A percentile compares a stretch with the other conserved stretches of the same genome.
Evolutionary conservation across 2,329 filamentous ascomycete species (phyloP).

Genomic region (Lasiodiplodia theobromae): DNA sequence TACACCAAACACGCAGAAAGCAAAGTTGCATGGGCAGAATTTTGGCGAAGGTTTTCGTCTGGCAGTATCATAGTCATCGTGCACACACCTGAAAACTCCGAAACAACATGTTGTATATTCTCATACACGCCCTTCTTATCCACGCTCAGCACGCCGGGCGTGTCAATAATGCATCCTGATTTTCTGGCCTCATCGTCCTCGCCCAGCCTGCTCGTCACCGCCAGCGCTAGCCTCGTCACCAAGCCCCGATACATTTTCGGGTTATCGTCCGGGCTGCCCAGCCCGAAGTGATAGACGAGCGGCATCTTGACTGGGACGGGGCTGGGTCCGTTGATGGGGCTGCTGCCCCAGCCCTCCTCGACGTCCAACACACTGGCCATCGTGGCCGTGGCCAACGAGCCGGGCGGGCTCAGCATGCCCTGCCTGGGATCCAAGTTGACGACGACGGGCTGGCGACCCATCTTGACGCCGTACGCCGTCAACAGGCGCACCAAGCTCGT

Average conservation of each 20-base stretch:
- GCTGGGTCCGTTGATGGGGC: conserved; percentile 88
- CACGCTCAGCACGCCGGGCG: conserved; percentile 72
- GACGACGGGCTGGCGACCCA: conserved; percentile 76
- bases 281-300: conserved; percentile 87
- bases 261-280: conserved; percentile 75
- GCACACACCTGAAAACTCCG: conserved; percentile 67
- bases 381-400: conserved; percentile 83
- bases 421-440: conserved; percentile 87
- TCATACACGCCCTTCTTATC: conserved; percentile 73
- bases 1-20: not conserved
- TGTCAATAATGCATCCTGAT: conserved; percentile 86
- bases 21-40: not conserved
- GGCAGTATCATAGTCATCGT: conserved; percentile 13
- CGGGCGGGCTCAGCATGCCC: conserved; percentile 63
- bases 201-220: conserved; percentile 77
- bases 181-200: conserved; percentile 75
- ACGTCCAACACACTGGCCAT: conserved; percentile 89
- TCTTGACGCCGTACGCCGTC: conserved; percentile 78
- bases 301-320: conserved; percentile 90
- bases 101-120: conserved; percentile 79
- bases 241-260: conserved; percentile 74
- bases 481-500: conserved; percentile 80
- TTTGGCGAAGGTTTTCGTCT: not conserved
- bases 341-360: conserved; percentile 86
- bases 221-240: conserved; percentile 77